Evolutionary conservation across 1,284 basidiomycete species (phyloP).

Genomic region (Pholiota adiposa): DNA sequence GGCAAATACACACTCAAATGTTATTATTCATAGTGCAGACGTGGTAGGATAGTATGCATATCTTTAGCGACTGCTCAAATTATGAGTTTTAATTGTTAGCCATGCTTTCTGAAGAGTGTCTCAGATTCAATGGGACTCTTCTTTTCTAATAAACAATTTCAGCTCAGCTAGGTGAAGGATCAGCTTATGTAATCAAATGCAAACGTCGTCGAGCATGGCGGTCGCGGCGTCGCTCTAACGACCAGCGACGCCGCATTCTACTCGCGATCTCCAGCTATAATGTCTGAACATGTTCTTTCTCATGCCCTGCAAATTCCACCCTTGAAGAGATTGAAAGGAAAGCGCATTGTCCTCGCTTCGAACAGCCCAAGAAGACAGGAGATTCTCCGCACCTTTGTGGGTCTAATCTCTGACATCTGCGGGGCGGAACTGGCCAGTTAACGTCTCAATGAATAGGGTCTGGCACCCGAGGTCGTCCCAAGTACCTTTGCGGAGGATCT

Average conservation of each 20-base stretch:
- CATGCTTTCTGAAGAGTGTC: no score
- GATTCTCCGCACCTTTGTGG: conserved; percentile 80
- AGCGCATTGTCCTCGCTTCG: conserved; percentile 85
- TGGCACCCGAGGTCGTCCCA: conserved; percentile 86
- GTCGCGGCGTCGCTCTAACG: no score
- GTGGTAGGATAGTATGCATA: no score
- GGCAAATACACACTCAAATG: no score
- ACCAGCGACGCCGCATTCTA: no score
- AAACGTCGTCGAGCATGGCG: no score
- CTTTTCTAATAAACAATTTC: no score
- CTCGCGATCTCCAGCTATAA: conserved; percentile 6
- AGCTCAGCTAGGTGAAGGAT: no score
- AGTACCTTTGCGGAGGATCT: conserved; percentile 90
- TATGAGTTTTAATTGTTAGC: no score
- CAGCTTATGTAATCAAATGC: not conserved
- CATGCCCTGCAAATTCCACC: conserved; percentile 74
- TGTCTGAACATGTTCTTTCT: conserved; percentile 57
- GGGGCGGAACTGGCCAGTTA: not conserved
- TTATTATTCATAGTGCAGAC: no score
- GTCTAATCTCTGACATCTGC: conserved; percentile 32
- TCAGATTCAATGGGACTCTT: no score
- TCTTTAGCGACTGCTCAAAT: no score
- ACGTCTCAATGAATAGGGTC: conserved; percentile 55
- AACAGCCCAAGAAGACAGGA: conserved; percentile 86
- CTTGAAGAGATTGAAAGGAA: conserved; percentile 73